phyloP scores from a whole-genome alignment of 441 rosid species.

The Populus hybrid region DNA sequence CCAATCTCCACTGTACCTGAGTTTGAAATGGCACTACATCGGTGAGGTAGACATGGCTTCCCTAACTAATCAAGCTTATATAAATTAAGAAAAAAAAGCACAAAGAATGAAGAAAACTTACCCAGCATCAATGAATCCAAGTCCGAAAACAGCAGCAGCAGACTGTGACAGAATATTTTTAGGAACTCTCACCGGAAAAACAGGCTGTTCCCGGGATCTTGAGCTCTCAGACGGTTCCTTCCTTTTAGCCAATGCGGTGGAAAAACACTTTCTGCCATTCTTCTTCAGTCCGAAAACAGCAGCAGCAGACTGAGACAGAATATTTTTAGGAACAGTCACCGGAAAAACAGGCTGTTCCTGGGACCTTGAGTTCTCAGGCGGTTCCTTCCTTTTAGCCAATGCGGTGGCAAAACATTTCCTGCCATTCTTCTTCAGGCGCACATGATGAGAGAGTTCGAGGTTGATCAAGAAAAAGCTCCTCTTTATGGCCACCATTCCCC shows the following conservation, averaged over 20 bases:
- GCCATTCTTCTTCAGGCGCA: conserved; percentile 7
- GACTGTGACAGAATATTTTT: conserved; percentile 40
- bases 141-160: conserved; percentile 42
- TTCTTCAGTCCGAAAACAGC: conserved; percentile 39
- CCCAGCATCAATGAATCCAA: conserved; percentile 90
- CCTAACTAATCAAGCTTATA: background rate
- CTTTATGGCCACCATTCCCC: conserved; percentile 32
- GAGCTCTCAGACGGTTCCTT: conserved; percentile 30
- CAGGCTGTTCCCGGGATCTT: conserved; percentile 16
- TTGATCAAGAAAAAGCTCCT: conserved; percentile 17
- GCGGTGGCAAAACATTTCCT: conserved; percentile 7
- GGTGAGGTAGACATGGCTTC: background rate
- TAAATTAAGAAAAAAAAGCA: background rate
- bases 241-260: conserved; percentile 27
- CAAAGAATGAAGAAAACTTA: conserved; percentile 9
- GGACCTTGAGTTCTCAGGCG: conserved; percentile 23
- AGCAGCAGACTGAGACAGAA: conserved; percentile 42
- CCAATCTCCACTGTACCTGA: conserved; percentile 91
- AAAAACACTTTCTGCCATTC: conserved; percentile 6
- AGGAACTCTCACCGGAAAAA: conserved; percentile 34
- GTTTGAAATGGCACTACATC: background rate
- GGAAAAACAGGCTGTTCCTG: conserved; percentile 22
- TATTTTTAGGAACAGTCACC: conserved; percentile 33
- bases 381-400: conserved; percentile 34
- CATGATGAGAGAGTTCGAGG: background rate